Evolutionary conservation across 2,329 filamentous ascomycete species (phyloP), one percentile per base, ranked within the genome.

Genomic region (Epichloe baconii): DNA sequence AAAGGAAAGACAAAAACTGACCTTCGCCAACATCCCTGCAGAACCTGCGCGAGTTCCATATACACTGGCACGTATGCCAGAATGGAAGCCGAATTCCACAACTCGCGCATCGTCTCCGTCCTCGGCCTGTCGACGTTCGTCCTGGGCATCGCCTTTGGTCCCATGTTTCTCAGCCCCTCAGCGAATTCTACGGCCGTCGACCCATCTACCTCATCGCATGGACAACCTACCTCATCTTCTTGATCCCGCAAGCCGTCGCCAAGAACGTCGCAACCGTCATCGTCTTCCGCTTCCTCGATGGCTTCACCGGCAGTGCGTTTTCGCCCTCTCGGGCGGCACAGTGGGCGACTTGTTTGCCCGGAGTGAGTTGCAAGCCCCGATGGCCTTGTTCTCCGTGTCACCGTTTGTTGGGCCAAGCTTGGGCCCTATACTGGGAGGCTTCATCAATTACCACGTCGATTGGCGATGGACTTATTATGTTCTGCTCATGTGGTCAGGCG

Each of bases 391-490:
- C 62, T 81, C 83, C 5, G 70, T 81, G 7, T 74, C 73, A 1
- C 83, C 82, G 1, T 85, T 86, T 64, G 68, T 79, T 55, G 74
- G 88, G 59, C 75, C 81, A 0, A 74, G 72, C 8, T 58, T 80
- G 3, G 80, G 81, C 0, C 79, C 80, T 0, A 56, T 83, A 15
- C 64, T 86, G 17, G 88, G 87, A 8, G 88, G 88, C 7, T 89
- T 94, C 65, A 88, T 95, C 64, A 91, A 91, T 64, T 79, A 84
- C 58, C 80, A 83, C 58, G 76, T 75, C 3, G 70, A 72, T 51
- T 95, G 88, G 84, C 73, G 86, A 49, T 93, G 86, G 86, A 86
- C 83, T 0, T 90, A 93, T 66, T 95, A 90, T 62, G 76, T 89
- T 4, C 72, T 95, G 53, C 68, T 95, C 48, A 94, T 95, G 48